Evolutionary conservation across 2,329 filamentous ascomycete genomes (phyloP).

Genomic region (Monosporascus sp.): DNA sequence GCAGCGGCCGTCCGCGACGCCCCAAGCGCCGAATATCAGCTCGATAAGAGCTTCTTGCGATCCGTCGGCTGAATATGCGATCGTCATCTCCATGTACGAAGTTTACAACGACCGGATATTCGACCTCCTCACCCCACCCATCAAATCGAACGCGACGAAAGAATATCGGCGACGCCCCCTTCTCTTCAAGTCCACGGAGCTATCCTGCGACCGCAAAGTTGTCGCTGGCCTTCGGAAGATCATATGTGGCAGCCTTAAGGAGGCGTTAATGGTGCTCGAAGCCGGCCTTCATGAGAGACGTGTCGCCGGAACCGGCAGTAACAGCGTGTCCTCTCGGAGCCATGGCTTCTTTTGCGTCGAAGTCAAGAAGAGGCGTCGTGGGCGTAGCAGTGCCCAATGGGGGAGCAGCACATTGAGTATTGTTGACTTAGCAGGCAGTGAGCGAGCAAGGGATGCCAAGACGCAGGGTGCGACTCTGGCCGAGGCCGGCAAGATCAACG

Average conservation of each 20-base stretch:
- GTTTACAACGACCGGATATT: conserved; percentile 99
- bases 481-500: conserved; percentile 97
- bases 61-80: conserved; percentile 70
- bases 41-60: conserved; percentile 63
- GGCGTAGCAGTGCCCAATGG: conserved; percentile 57
- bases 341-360: conserved; percentile 97
- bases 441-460: conserved; percentile 88
- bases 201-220: conserved; percentile 84
- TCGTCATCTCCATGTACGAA: conserved; percentile 96
- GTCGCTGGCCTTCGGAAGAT: conserved; percentile 90
- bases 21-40: conserved; percentile 70
- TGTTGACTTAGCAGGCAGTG: conserved; percentile 88
- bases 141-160: conserved; percentile 57
- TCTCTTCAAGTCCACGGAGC: conserved; percentile 87
- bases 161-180: conserved; percentile 72
- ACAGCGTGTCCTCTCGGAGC: conserved; percentile 85
- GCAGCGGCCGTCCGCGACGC: conserved; percentile 64
- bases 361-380: conserved; percentile 69
- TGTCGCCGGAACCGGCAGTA: conserved; percentile 87
- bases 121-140: conserved; percentile 70
- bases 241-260: conserved; percentile 73
- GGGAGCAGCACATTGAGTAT: conserved; percentile 75
- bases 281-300: conserved; percentile 81
- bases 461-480: conserved; percentile 88
- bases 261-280: conserved; percentile 86